These are phyloP conservation scores for Thalia dealbata DNA, from an alignment of 176 grass and related monocot species.

Conservation along the genomic window DNA sequence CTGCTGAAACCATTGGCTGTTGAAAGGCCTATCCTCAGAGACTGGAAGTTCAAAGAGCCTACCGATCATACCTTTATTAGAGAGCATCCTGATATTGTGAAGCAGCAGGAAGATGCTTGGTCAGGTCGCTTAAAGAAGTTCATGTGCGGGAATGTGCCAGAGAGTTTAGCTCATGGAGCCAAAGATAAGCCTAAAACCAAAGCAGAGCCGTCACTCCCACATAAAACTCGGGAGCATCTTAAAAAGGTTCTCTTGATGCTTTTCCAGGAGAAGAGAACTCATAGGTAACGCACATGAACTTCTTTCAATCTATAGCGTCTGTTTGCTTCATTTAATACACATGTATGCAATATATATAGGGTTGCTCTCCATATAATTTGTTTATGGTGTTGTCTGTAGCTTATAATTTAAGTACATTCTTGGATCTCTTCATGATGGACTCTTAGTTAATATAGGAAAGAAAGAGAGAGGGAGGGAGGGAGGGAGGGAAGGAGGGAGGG, in stretches of 20 bases:
- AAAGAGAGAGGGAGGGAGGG: too few relatives aligned
- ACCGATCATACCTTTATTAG: slow-evolving; percentile 55
- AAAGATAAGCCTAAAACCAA: too few relatives aligned
- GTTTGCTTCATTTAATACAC: too few relatives aligned
- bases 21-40: slow-evolving; percentile 30
- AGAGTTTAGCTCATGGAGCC: too few relatives aligned
- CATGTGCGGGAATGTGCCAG: slow-evolving; percentile 2
- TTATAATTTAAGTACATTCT: too few relatives aligned
- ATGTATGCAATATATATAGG: not conserved
- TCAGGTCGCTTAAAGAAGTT: slow-evolving; percentile 18
- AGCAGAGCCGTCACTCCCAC: slow-evolving; percentile 18
- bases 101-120: slow-evolving; percentile 47
- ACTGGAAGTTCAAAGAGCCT: too few relatives aligned
- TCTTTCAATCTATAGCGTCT: slow-evolving; percentile 1
- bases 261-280: slow-evolving; percentile 42
- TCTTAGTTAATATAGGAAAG: too few relatives aligned
- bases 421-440: too few relatives aligned
- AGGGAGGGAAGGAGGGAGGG: too few relatives aligned
- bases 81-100: slow-evolving; percentile 37
- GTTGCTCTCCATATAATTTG: too few relatives aligned
- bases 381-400: too few relatives aligned
- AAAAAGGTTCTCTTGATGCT: slow-evolving; percentile 28
- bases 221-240: slow-evolving; percentile 24
- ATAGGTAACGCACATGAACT: slow-evolving; percentile 33
- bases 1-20: slow-evolving; percentile 37